A percentile compares a stretch with the other conserved stretches of the same genome.
Evolutionary conservation across 2,329 filamentous ascomycete genomes (phyloP).

Genomic region (Fusarium sp.): DNA sequence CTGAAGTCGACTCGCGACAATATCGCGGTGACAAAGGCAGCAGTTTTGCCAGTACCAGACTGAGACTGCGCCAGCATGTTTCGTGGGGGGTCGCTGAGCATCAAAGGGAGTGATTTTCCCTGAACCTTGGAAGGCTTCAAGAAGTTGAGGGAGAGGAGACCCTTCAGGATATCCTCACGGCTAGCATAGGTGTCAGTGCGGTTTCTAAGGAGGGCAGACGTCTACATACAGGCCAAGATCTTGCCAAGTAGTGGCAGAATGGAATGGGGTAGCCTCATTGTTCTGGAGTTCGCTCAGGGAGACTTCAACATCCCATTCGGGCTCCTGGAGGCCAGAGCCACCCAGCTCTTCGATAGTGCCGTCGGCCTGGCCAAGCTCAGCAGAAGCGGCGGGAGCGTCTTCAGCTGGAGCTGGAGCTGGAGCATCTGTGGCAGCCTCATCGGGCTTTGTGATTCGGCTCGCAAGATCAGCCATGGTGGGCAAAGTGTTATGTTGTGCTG

Average conservation of each 20-base stretch:
- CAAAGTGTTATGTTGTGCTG: slow-evolving; percentile 5
- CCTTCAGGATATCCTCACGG: slow-evolving; percentile 74
- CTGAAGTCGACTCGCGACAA: slow-evolving; percentile 85
- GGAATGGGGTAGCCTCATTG: slow-evolving; percentile 88
- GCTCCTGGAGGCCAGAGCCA: slow-evolving; percentile 73
- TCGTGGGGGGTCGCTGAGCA: slow-evolving; percentile 85
- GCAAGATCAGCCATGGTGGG: slow-evolving; percentile 63
- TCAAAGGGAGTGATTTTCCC: slow-evolving; percentile 90
- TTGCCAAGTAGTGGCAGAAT: slow-evolving; percentile 85
- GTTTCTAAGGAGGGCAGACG: not conserved
- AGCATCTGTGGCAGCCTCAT: slow-evolving; percentile 46
- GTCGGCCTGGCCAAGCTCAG: slow-evolving; percentile 55
- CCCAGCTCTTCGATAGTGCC: slow-evolving; percentile 54
- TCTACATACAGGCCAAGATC: slow-evolving; percentile 80
- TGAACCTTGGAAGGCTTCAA: slow-evolving; percentile 98
- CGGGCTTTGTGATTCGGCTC: slow-evolving; percentile 64
- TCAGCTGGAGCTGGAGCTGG: slow-evolving; percentile 38
- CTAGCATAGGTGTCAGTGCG: slow-evolving; percentile 43
- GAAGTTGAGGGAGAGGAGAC: slow-evolving; percentile 86
- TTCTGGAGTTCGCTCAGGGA: slow-evolving; percentile 90
- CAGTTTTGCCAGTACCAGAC: slow-evolving; percentile 97
- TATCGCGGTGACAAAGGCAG: slow-evolving; percentile 93
- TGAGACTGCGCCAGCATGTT: slow-evolving; percentile 99
- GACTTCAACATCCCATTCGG: slow-evolving; percentile 89
- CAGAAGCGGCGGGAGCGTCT: slow-evolving; percentile 36